Evolutionary conservation across 2,329 filamentous ascomycete genomes (phyloP).

Genomic region (Nemania sp.): DNA sequence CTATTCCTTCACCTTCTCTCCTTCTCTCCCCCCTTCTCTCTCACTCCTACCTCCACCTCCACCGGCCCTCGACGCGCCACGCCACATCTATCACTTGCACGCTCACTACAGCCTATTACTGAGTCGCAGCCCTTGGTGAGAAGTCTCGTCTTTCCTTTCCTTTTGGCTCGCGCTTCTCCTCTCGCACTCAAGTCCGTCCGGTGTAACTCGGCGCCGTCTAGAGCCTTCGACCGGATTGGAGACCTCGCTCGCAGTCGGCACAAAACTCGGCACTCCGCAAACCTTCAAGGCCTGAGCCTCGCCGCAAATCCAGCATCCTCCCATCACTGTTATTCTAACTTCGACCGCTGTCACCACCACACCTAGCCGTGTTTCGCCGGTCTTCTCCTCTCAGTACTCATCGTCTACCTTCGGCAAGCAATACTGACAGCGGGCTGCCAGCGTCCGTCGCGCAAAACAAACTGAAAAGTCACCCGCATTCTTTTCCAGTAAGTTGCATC

Average conservation of each 20-base stretch:
- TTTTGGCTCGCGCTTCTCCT: background rate
- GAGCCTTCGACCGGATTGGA: background rate
- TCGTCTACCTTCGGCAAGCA: background rate
- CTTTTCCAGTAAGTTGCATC: conserved; percentile 13
- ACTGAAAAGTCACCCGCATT: background rate
- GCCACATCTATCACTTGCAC: conserved; percentile 2
- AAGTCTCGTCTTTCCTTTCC: background rate
- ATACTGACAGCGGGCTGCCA: background rate
- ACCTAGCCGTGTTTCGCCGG: too few relatives aligned
- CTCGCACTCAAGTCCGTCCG: background rate
- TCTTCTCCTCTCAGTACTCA: background rate
- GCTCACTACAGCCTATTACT: background rate
- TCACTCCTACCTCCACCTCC: background rate
- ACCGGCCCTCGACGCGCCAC: background rate
- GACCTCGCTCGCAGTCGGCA: background rate
- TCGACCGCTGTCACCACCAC: background rate
- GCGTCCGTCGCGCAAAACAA: background rate
- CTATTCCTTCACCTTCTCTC: background rate
- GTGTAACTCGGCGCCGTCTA: background rate
- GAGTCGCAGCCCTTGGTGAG: conserved; percentile 6
- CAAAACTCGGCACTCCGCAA: background rate
- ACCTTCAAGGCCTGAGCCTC: background rate
- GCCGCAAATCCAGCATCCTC: background rate
- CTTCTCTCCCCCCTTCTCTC: background rate
- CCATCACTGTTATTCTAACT: background rate